Percentiles rank a stretch among this genome's conserved stretches.
Evolutionary conservation across 805 yeast genomes (phyloP).

Genomic region (Hemisphaericaspora nanyangensis): DNA sequence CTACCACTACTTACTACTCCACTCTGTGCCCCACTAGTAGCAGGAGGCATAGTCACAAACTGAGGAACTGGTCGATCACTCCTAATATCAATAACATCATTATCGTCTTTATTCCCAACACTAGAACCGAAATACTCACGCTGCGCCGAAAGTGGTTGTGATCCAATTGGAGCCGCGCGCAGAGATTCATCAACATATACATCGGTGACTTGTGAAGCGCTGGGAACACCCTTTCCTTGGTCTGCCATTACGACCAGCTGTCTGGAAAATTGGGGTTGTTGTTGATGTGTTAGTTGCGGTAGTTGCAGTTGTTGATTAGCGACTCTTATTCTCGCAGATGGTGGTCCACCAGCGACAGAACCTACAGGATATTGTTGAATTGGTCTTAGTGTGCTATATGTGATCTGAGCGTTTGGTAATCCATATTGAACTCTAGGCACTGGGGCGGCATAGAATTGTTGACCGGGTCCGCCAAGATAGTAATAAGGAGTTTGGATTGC

Average conservation of each 20-base stretch:
- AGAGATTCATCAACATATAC: conserved; percentile 46
- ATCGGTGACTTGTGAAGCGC: conserved; percentile 35
- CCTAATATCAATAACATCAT: conserved; percentile 26
- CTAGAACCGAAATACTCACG: conserved; percentile 27
- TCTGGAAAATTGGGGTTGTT: neutral
- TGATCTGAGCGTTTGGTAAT: conserved; percentile 8
- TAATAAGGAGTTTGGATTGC: conserved; percentile 1
- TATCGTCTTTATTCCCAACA: conserved; percentile 18
- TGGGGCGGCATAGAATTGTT: conserved; percentile 2
- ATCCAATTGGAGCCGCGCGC: conserved; percentile 44
- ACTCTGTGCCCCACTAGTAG: too few species aligned
- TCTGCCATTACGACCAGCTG: neutral
- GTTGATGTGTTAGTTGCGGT: neutral
- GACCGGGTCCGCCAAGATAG: neutral
- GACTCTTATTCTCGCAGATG: neutral
- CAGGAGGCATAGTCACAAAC: neutral
- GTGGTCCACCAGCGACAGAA: neutral
- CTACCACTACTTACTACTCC: too few species aligned
- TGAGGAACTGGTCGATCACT: conserved; percentile 14
- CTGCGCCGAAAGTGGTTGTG: conserved; percentile 52
- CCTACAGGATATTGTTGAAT: neutral
- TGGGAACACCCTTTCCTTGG: neutral
- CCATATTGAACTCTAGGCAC: conserved; percentile 3
- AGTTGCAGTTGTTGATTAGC: neutral
- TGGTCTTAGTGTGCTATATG: conserved; percentile 6